These are phyloP conservation scores for Pezicula neosporulosa DNA, from an alignment of 2,329 filamentous ascomycete genomes.

Conservation along the genomic window DNA sequence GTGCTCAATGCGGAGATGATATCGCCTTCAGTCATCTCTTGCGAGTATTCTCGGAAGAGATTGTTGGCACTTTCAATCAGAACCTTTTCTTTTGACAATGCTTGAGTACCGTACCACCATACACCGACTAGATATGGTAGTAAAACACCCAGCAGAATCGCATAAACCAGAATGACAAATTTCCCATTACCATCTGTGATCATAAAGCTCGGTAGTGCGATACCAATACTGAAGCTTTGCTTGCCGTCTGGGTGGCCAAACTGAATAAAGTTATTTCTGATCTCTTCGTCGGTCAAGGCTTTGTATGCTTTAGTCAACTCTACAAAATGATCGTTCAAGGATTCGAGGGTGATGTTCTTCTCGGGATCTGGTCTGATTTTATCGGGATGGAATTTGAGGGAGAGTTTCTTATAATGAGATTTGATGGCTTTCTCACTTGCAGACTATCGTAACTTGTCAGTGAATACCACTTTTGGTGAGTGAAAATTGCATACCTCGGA, in stretches of 20 bases:
- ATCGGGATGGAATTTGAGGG: slow-evolving; percentile 86
- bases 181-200: slow-evolving; percentile 92
- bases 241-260: slow-evolving; percentile 97
- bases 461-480: not conserved
- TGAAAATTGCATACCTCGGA: slow-evolving; percentile 62
- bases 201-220: slow-evolving; percentile 90
- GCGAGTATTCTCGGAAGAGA: slow-evolving; percentile 89
- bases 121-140: slow-evolving; percentile 91
- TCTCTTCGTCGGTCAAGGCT: slow-evolving; percentile 92
- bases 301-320: slow-evolving; percentile 98
- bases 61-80: slow-evolving; percentile 91
- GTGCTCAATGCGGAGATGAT: slow-evolving; percentile 79
- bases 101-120: slow-evolving; percentile 98
- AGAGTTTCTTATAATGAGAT: slow-evolving; percentile 82
- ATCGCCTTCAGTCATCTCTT: slow-evolving; percentile 75
- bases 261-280: slow-evolving; percentile 94
- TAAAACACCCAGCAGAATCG: slow-evolving; percentile 79
- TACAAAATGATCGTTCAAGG: slow-evolving; percentile 83
- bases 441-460: slow-evolving; percentile 48
- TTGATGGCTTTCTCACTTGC: slow-evolving; percentile 89
- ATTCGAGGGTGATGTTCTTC: slow-evolving; percentile 86
- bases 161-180: slow-evolving; percentile 90
- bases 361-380: slow-evolving; percentile 79
- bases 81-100: slow-evolving; percentile 88
- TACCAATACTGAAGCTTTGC: slow-evolving; percentile 97